phyloP scores from a whole-genome alignment of 768 basidiomycete species.

The Lepiota brunneoincarnata region DNA sequence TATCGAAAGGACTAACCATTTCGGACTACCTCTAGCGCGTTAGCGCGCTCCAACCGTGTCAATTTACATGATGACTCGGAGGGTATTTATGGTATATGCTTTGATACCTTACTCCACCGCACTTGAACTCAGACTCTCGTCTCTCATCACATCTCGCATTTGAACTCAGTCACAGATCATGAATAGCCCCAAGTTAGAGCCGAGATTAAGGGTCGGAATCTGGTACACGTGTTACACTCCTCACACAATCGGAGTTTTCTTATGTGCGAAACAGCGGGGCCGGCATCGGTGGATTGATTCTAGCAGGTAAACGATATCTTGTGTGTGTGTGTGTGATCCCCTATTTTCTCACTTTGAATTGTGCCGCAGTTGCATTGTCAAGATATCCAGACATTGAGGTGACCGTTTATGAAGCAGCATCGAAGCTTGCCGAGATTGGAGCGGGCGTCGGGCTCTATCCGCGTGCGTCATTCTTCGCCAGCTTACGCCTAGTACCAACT shows the following conservation, averaged over 20 bases:
- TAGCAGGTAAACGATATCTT: conserved; percentile 30
- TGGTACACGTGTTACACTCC: no score
- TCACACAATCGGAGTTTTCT: conserved; percentile 8
- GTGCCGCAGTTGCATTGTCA: conserved; percentile 34
- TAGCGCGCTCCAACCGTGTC: conserved; percentile 48
- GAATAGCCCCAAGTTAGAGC: no score
- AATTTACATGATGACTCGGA: conserved; percentile 22
- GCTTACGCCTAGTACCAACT: neutral
- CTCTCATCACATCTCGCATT: neutral
- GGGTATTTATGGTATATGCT: conserved; percentile 32
- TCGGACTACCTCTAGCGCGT: conserved; percentile 28
- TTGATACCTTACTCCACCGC: no score
- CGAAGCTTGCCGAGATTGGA: conserved; percentile 48
- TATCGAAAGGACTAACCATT: conserved; percentile 38
- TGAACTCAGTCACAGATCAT: neutral
- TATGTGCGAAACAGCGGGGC: conserved; percentile 35
- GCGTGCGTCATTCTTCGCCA: conserved; percentile 25
- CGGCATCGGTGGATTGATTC: conserved; percentile 47
- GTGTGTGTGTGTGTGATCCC: neutral
- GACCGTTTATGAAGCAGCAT: conserved; percentile 51
- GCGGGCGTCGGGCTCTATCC: conserved; percentile 57
- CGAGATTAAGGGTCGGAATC: no score
- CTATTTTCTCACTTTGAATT: conserved; percentile 5
- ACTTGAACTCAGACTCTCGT: conserved; percentile 3
- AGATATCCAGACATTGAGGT: conserved; percentile 52